Evolutionary conservation across 257 asterid genomes (phyloP), one percentile per base, ranked within the genome.

Genomic region (Petunia secreta): DNA sequence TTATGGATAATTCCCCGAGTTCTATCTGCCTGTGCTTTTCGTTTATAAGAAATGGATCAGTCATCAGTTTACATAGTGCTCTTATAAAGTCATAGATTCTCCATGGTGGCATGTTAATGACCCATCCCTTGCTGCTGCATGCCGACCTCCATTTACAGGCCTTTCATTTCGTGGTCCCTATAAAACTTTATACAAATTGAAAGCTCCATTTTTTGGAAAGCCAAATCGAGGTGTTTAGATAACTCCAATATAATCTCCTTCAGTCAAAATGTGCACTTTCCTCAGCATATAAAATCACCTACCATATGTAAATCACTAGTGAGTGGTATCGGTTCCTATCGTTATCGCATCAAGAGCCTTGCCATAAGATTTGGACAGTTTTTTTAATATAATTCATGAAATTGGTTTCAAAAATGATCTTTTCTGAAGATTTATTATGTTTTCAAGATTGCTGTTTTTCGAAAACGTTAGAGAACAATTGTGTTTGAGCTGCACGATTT

Each of bases 61-160:
- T 25, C 25, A 34, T 48, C 60, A 71, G 34, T 71, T 71, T 71
- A 48, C 77, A 48, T 48, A 71, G 60, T 71, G 77, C 44, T 71
- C 43, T 46, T 48, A 46, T 48, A 48, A 71, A 71, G 60, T 11
- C 40, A 69, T 40, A 38, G 46, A 14, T 66, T 67, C 38, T 71
- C 58, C 48, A 48, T 71, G 34, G 25, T 71, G 77, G 77, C 60
- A 10, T 10, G 34, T 71, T 71, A 48, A 34, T 34, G 11, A 48
- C 60, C 77, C 43, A 71, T 71, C 10, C 25, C 25, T 25, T 34
- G 48, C 10, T 71, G 60, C 77, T 71, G 25, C 41, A 25, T 71
- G 60, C 77, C 60, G 44, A 34, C 77, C 58, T 48, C 44, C 77
- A 71, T 71, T 59, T 48, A 44, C 44, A 71, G 43, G 44, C 60